These are phyloP conservation scores for Spatholobus suberectus DNA, from an alignment of 306 rosid species.

Conservation along the genomic window DNA sequence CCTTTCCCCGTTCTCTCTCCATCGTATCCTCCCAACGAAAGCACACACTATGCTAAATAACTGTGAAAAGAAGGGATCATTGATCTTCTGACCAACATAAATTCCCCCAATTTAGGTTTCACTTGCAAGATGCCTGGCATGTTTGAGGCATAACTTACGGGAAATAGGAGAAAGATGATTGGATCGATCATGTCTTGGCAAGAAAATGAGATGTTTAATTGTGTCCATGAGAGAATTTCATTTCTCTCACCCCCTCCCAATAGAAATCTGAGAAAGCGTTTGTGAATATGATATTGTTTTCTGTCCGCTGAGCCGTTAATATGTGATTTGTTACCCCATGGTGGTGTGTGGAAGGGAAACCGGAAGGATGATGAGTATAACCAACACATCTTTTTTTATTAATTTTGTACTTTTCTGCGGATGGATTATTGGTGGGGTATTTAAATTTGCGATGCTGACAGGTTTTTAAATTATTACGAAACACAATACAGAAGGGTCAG, in stretches of 20 bases:
- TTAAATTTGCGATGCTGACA: constrained; percentile 30
- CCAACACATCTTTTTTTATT: constrained; percentile 16
- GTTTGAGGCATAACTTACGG: background rate
- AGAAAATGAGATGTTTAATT: background rate
- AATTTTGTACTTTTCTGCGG: constrained; percentile 4
- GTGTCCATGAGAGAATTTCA: background rate
- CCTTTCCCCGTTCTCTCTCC: background rate
- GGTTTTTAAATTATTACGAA: constrained; percentile 39
- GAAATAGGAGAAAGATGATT: constrained; percentile 4
- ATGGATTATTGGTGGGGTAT: constrained; percentile 40
- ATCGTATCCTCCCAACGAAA: background rate
- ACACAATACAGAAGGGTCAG: constrained; percentile 37
- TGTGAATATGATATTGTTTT: background rate
- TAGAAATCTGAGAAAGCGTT: background rate
- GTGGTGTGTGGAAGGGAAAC: constrained; percentile 3
- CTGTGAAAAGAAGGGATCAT: background rate
- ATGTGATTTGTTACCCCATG: constrained; percentile 9
- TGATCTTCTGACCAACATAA: background rate
- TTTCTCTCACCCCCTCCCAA: background rate
- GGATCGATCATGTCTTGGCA: background rate
- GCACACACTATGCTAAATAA: background rate
- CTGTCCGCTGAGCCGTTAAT: background rate
- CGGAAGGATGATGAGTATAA: background rate
- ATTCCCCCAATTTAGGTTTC: background rate
- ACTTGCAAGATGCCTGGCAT: background rate